Base-by-base conservation (phyloP, 306 rosid species). In the Castanopsis chinensis region DNA sequence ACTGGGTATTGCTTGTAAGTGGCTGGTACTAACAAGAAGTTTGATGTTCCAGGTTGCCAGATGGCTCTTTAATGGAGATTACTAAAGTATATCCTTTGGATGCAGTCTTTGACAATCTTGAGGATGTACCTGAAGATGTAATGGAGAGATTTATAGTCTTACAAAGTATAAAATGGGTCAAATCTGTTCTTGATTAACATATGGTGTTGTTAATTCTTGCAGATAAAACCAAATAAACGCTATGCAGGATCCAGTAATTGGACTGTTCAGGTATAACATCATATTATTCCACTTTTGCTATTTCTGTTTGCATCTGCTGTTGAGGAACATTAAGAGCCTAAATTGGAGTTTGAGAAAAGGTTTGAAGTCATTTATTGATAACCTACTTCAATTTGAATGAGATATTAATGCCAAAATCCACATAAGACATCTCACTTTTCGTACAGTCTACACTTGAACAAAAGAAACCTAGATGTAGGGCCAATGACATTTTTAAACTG, bases 111-210 rank as follows among this genome's bases (percentile, higher is more conserved):
- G 99, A 94, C 89, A 90, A 57, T 82, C 93, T 69, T 21, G 97
- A 92, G 33, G 99, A 94, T 75, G 99, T 94, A 41, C 99, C 99
- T 12, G 99, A 94, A 80, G 97, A 94, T 82, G 99, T 94, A 87
- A 91, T 82, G 49, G 72, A 79, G 52, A 67, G 35, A 63, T 78
- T 17, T 61, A n/a, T 57, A 45, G 67, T 75, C 65, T 71, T 59
- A 13, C 27, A 11, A 18, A 49, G 77, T 41, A 1, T 73, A 52
- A 73, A 71, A 74, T 6, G 13, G 21, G 57, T 55, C 23, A n/a
- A 55, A 68, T 17, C 55, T 27, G 54, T 14, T 20, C 52, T n/a
- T 10, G 53, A 19, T 64, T 9, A 56, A 56, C 27, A 1, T 57
- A 13, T 58, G 17, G n/a, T 12, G 19, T 70, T 73, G 35, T 79